Evolutionary conservation across 768 basidiomycete species (phyloP), one percentile per base, ranked within the genome.

Genomic region (Trametes sanguinea): DNA sequence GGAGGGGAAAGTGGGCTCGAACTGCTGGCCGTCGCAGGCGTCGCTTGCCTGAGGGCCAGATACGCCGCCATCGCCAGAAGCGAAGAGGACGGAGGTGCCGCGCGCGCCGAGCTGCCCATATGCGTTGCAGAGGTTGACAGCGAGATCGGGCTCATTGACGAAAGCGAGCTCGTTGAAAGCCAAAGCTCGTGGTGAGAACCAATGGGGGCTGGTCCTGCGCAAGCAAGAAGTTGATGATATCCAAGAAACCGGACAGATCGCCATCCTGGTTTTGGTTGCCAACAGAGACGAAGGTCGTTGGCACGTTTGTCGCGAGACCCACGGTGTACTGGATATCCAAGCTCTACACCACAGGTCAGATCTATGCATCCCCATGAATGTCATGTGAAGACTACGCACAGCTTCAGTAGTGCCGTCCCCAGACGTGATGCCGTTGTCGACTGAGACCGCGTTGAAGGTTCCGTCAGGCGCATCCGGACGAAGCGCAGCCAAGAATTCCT

Each of bases 11-110:
- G 53, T 42, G 16, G 53, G 53, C 35, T 37, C 35, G 35, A 37
- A 37, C 35, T 37, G 6, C 35, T 37, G 59, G 64, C 75, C 76
- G 63, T 89, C 89, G 70, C 73, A 74, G 66, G 73, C 72, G 29
- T 45, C n/a, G 17, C 50, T 42, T 29, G 63, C 32, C 57, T 72
- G 70, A 6, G 67, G 63, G 13, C 75, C 76, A 11, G 70, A 72
- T 45, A 76, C 75, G 51, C 76, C 76, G 39, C 73, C 75, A 55
- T 77, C 76, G 32, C 77, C 77, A 11, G 77, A 76, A 0, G 74
- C 71, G 66, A 76, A 77, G 30, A 78, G 64, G 59, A 77, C 66
- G 4, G 74, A 75, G 9, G 70, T 68, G 27, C 77, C 76, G 37
- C 73, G 73, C 6, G 75, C 73, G 42, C 75, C 74, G 43, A 78